phyloP scores from a whole-genome alignment of 805 yeast genomes.

The Jamesozyma piceae region DNA sequence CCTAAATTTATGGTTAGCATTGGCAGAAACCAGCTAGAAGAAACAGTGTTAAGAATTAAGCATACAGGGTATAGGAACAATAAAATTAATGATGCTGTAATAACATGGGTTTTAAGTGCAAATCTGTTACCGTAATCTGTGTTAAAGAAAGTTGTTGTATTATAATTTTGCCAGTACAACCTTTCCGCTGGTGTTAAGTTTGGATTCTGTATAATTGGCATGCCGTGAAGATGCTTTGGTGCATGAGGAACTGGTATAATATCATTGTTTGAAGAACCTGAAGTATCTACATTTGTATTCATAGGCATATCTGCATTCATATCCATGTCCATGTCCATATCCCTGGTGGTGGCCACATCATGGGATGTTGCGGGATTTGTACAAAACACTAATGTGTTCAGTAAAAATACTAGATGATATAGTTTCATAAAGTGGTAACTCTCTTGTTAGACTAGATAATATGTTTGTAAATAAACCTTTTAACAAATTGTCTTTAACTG shows the following conservation, averaged over 20 bases:
- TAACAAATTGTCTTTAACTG: too few species aligned
- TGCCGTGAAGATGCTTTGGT: slow-evolving; percentile 48
- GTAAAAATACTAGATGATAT: not conserved
- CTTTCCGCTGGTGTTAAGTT: slow-evolving; percentile 62
- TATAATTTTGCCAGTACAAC: slow-evolving; percentile 67
- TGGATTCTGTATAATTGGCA: slow-evolving; percentile 56
- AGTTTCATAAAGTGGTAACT: not conserved
- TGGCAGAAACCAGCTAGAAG: slow-evolving; percentile 51
- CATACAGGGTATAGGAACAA: slow-evolving; percentile 58
- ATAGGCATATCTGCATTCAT: slow-evolving; percentile 17
- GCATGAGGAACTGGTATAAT: slow-evolving; percentile 41
- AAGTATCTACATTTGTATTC: slow-evolving; percentile 3
- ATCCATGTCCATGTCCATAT: slow-evolving; percentile 20
- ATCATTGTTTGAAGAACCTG: not conserved
- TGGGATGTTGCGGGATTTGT: not conserved
- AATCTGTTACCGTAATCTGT: slow-evolving; percentile 38
- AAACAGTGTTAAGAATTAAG: slow-evolving; percentile 52
- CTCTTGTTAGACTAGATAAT: too few species aligned
- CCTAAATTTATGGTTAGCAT: slow-evolving; percentile 42
- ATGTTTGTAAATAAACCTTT: too few species aligned
- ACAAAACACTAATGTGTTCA: not conserved
- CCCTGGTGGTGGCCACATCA: not conserved
- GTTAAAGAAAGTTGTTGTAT: slow-evolving; percentile 67
- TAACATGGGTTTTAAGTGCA: slow-evolving; percentile 48
- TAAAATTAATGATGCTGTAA: slow-evolving; percentile 36